phyloP scores from a whole-genome alignment of 2,329 filamentous ascomycete genomes.

The Hypoxylon sp. region DNA sequence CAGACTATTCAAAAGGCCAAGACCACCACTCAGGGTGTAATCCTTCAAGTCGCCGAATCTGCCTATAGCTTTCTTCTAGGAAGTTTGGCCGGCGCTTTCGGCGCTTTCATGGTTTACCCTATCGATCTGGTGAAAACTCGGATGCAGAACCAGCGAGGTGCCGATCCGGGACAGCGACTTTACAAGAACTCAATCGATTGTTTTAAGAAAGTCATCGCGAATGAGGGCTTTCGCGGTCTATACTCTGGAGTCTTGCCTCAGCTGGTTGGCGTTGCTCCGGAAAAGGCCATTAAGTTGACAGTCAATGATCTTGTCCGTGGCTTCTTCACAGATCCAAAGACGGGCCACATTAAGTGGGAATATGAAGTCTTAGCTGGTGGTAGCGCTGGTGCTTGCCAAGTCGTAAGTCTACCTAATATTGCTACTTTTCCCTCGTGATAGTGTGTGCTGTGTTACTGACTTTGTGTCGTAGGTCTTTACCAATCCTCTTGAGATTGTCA shows the following conservation, averaged over 20 bases:
- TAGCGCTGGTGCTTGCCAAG: constrained; percentile 92
- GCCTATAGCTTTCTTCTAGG: constrained; percentile 92
- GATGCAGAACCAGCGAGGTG: constrained; percentile 95
- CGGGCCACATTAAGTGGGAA: constrained; percentile 77
- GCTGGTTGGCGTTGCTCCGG: constrained; percentile 96
- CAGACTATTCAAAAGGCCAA: constrained; percentile 62
- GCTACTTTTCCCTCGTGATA: background rate
- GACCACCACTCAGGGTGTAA: constrained; percentile 68
- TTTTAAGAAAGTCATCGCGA: constrained; percentile 90
- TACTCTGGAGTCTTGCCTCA: constrained; percentile 97
- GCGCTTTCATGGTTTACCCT: constrained; percentile 99
- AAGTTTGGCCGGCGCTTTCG: constrained; percentile 93
- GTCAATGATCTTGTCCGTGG: constrained; percentile 94
- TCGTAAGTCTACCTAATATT: constrained; percentile 73
- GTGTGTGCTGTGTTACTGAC: constrained; percentile 29
- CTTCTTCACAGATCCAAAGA: constrained; percentile 79
- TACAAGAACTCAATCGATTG: constrained; percentile 99
- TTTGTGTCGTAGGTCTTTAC: constrained; percentile 78
- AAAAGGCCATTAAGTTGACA: constrained; percentile 99
- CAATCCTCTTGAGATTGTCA: constrained; percentile 98
- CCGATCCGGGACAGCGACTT: constrained; percentile 84
- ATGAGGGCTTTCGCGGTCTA: constrained; percentile 89
- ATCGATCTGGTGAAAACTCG: constrained; percentile 99
- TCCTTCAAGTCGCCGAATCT: constrained; percentile 80
- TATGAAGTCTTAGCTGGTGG: constrained; percentile 91